Conservation (phyloP, 306 rosid species). For the Castanea crenata region DNA sequence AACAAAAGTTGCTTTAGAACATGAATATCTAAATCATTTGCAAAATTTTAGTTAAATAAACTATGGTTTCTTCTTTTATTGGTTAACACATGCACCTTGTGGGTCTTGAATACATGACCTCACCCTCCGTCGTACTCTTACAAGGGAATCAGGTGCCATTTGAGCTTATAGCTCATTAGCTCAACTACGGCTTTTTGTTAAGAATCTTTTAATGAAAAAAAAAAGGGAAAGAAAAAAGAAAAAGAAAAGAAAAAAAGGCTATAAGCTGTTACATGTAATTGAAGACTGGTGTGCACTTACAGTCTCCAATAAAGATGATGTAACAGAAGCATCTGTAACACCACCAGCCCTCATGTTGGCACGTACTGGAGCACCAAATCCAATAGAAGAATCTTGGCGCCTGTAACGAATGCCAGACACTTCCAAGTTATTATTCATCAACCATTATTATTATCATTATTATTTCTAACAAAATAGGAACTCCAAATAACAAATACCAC, state of each 20-base stretch:
- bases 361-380: constrained; percentile 95
- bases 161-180: no score
- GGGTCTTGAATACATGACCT: no score
- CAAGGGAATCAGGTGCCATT: no score
- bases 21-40: constrained; percentile 12
- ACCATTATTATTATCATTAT: no score
- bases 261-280: constrained; percentile 21
- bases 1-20: constrained; percentile 8
- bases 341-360: constrained; percentile 86
- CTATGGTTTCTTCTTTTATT: background rate
- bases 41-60: constrained; percentile 19
- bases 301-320: constrained; percentile 80
- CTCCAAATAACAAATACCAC: constrained; percentile 1
- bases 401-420: constrained; percentile 38
- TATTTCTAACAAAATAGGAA: background rate
- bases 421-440: background rate
- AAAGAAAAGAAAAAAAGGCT: background rate
- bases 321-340: constrained; percentile 75
- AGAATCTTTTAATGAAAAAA: background rate
- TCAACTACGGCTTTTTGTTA: constrained; percentile 4
- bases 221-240: background rate
- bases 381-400: constrained; percentile 93
- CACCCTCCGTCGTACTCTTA: no score
- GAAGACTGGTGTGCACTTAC: constrained; percentile 45
- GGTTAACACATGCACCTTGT: no score